phyloP scores from a whole-genome alignment of 2,329 filamentous ascomycete species.

The Arthrobotrys pseudoclavata region DNA sequence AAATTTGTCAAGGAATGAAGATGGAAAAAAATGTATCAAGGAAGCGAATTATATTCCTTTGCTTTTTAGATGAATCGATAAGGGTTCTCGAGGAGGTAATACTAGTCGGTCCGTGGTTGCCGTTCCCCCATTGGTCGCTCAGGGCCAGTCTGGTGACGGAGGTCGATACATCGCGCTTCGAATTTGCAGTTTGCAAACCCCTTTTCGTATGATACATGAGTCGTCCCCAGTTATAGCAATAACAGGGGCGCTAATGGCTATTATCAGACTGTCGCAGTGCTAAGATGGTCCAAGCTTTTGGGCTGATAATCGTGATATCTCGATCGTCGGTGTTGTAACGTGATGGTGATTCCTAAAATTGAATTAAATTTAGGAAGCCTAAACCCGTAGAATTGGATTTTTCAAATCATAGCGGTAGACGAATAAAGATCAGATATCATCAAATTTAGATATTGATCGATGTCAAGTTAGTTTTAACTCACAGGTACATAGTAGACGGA shows the following conservation, averaged over 20 bases:
- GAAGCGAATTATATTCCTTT: slow-evolving; percentile 21
- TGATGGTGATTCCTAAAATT: slow-evolving; percentile 17
- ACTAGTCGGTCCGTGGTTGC: slow-evolving; percentile 38
- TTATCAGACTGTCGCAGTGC: neutral
- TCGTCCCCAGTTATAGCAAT: slow-evolving; percentile 13
- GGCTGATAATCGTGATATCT: slow-evolving; percentile 14
- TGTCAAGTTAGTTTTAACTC: slow-evolving; percentile 1
- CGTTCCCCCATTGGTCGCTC: slow-evolving; percentile 44
- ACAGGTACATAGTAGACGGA: slow-evolving; percentile 19
- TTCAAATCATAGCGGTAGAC: slow-evolving; percentile 25
- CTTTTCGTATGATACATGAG: slow-evolving; percentile 21
- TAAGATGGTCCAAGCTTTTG: slow-evolving; percentile 13
- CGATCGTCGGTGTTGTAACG: slow-evolving; percentile 23
- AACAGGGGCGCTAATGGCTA: slow-evolving; percentile 23
- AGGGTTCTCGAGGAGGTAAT: slow-evolving; percentile 19
- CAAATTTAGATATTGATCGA: slow-evolving; percentile 11
- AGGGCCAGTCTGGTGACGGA: slow-evolving; percentile 3
- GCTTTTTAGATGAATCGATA: slow-evolving; percentile 40
- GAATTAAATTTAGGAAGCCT: slow-evolving; percentile 21
- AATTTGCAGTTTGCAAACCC: slow-evolving; percentile 16
- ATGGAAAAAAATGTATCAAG: slow-evolving; percentile 42
- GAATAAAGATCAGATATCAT: slow-evolving; percentile 19
- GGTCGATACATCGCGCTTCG: slow-evolving; percentile 3
- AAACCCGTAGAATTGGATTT: slow-evolving; percentile 21
- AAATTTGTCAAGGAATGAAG: slow-evolving; percentile 46